Evolutionary conservation across 768 basidiomycete species (phyloP).

Genomic region (Trametes meyenii): DNA sequence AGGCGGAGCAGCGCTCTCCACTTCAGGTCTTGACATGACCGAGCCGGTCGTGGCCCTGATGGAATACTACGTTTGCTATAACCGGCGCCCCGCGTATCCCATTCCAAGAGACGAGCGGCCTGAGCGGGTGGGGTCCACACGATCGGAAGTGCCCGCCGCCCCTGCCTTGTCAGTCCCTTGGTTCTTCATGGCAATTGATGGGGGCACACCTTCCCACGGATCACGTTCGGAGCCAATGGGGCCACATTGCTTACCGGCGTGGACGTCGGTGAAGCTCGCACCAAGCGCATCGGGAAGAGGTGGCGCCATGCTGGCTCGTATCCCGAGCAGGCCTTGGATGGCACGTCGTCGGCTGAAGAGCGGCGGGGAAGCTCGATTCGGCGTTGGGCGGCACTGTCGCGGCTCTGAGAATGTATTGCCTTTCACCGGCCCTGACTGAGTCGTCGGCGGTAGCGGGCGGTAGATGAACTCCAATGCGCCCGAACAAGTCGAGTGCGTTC

Average conservation of each 20-base stretch:
- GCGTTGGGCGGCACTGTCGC: background rate
- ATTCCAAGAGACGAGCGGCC: background rate
- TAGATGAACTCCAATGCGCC: constrained; percentile 1
- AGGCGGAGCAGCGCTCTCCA: background rate
- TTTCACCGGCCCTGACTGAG: background rate
- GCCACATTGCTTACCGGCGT: background rate
- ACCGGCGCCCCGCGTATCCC: background rate
- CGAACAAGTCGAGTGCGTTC: constrained; percentile 2
- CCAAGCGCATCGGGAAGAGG: background rate
- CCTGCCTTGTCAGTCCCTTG: constrained; percentile 4
- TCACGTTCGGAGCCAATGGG: background rate
- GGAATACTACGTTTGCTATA: constrained; percentile 2
- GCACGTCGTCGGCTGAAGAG: background rate
- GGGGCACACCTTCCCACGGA: constrained; percentile 9
- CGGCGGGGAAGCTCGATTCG: constrained; percentile 10
- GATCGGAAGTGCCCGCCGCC: constrained; percentile 6
- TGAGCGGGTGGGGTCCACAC: background rate
- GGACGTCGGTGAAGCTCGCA: background rate
- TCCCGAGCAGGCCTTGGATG: constrained; percentile 1
- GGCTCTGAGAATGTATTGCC: constrained; percentile 3
- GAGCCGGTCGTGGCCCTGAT: constrained; percentile 13
- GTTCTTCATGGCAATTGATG: constrained; percentile 3
- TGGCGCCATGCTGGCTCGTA: background rate
- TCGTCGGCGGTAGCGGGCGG: constrained; percentile 2
- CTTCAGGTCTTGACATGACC: constrained; percentile 9